phyloP scores from a whole-genome alignment of 257 asterid species.

The Buddleja alternifolia region DNA sequence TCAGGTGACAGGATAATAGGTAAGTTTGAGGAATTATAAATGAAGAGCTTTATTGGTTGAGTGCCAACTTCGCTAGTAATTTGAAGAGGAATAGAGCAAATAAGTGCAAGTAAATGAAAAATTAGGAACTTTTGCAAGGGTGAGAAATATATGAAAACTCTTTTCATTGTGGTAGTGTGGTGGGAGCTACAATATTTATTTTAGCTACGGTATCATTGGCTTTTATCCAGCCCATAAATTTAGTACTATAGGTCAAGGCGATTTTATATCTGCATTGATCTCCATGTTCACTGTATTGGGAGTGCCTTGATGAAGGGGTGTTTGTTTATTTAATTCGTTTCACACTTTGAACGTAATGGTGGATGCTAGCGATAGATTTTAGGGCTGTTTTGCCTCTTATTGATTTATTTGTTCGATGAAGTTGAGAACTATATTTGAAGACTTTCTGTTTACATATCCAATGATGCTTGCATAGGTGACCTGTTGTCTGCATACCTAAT shows the following conservation, averaged over 20 bases:
- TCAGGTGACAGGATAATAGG: neutral
- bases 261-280: neutral
- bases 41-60: neutral
- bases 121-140: no score
- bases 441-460: neutral
- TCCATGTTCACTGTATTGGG: conserved; percentile 3
- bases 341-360: neutral
- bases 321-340: neutral
- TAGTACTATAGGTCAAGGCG: neutral
- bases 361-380: conserved; percentile 21
- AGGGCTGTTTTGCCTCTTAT: conserved; percentile 12
- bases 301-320: conserved; percentile 9
- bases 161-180: neutral
- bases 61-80: neutral
- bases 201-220: no score
- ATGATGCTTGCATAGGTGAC: neutral
- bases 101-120: no score
- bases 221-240: neutral
- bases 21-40: neutral
- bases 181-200: neutral
- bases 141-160: neutral
- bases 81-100: no score
- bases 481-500: neutral
- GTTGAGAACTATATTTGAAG: conserved; percentile 6
- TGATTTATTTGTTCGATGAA: neutral